A percentile compares a stretch with the other conserved stretches of the same genome.
These are phyloP conservation scores for Geranium rotundifolium DNA, from an alignment of 345 rosid genomes.

Conservation along the genomic window DNA sequence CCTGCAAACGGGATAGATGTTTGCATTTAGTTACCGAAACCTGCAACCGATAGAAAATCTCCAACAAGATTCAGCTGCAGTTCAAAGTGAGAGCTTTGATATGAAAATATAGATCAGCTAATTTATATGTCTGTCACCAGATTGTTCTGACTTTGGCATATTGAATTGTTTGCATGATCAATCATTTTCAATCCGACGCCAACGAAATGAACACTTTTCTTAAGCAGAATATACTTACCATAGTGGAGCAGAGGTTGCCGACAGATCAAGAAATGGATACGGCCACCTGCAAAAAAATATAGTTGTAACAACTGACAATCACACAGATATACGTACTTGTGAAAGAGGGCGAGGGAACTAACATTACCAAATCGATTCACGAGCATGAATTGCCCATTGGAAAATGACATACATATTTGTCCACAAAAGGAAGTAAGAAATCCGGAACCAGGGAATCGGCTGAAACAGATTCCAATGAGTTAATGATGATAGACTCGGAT, in stretches of 20 bases:
- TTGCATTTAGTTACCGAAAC: background rate
- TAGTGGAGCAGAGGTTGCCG: slow-evolving; percentile 41
- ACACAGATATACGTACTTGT: background rate
- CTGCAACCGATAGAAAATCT: too few species aligned
- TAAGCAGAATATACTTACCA: slow-evolving; percentile 20
- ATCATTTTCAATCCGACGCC: background rate
- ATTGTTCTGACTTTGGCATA: too few species aligned
- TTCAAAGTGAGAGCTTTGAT: too few species aligned
- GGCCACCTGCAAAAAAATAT: slow-evolving; percentile 47
- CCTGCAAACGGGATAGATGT: slow-evolving; percentile 18
- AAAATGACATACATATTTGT: slow-evolving; percentile 44
- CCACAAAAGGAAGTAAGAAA: slow-evolving; percentile 54
- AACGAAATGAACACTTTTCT: background rate
- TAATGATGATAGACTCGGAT: background rate
- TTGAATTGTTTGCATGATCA: background rate
- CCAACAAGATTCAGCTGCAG: too few species aligned
- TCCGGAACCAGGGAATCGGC: slow-evolving; percentile 58
- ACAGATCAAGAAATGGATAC: slow-evolving; percentile 54
- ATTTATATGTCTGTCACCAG: too few species aligned
- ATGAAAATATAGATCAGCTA: too few species aligned
- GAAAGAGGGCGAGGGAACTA: background rate
- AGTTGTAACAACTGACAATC: background rate
- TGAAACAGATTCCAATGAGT: slow-evolving; percentile 18
- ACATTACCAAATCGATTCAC: slow-evolving; percentile 28
- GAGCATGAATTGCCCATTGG: slow-evolving; percentile 55